Evolutionary conservation across 768 basidiomycete genomes (phyloP), one percentile per base, ranked within the genome.

Genomic region (Boletus subparvulus): DNA sequence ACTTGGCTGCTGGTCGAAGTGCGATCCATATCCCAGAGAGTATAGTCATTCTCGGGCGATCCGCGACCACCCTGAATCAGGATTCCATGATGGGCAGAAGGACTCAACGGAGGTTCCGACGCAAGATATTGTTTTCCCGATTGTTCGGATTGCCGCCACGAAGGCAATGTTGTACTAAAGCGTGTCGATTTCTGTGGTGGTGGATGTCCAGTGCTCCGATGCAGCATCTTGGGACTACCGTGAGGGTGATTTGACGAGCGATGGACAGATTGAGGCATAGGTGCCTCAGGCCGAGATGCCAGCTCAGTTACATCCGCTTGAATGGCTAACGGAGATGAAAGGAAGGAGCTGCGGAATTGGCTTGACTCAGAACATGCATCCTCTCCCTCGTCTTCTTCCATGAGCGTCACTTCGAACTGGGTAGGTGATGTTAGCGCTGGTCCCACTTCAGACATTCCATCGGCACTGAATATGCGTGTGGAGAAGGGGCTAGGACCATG

Each of bases 401-500:
- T 7, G 32, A 60, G 55, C 8, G 26, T 36, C 50, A 44, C 33
- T 41, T 62, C 61, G 41, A 69, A 69, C 40, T 64, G 67, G 12
- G 61, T 35, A 5, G 69, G 66, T 14, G 68, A 63, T 13, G 64
- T 66, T 40, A 56, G 30, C 39, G 33, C 52, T 21, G 62, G 60
- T 12, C 55, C 60, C 46, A 69, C 44, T 60, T 71, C 59, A 8
- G 57, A 47, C 64, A 66, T 69, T 33, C 28, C 59, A 52, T 60
- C 55, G 55, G 46, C 55, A 37, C 39, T 54, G 53, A 69, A 59
- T 54, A 59, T 30, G 49, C 61, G 65, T 3, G 54, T 64, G 33
- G 60, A 66, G 48, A 69, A 71, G 21, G 60, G 44, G 36, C 69
- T 71, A 32, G 69, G 67, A 16, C 69, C 65, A 36, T 49, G 59